Evolutionary conservation across 2,329 filamentous ascomycete species (phyloP).

Genomic region (Fonsecaea monophora): DNA sequence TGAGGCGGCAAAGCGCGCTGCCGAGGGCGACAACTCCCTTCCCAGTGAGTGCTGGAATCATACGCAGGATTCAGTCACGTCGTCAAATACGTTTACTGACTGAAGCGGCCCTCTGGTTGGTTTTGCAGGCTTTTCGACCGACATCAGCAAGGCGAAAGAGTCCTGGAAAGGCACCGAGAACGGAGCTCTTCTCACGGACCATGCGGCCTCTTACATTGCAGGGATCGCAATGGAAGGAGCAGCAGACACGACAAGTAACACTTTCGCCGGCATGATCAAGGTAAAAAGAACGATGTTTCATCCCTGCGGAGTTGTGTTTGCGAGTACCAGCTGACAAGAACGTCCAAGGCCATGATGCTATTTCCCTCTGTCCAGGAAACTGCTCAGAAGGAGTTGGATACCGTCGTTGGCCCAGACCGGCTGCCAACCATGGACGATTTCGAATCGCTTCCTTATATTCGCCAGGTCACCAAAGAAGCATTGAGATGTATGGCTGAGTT

Average conservation of each 20-base stretch:
- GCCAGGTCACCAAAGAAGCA: slow-evolving; percentile 63
- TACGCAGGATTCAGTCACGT: too few relatives aligned
- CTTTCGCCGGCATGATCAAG: slow-evolving; percentile 55
- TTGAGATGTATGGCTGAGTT: slow-evolving; percentile 52
- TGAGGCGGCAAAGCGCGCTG: slow-evolving; percentile 1
- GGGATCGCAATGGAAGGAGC: slow-evolving; percentile 52
- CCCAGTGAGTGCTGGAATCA: not conserved
- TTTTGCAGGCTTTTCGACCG: not conserved
- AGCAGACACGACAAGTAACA: slow-evolving; percentile 58
- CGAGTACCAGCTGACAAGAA: not conserved
- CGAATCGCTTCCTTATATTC: slow-evolving; percentile 59
- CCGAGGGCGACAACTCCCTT: not conserved
- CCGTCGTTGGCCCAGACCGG: slow-evolving; percentile 52
- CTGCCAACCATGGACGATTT: slow-evolving; percentile 59
- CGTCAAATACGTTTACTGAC: too few relatives aligned
- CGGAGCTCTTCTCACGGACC: slow-evolving; percentile 27
- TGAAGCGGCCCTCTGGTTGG: too few relatives aligned
- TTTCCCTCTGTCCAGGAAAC: slow-evolving; percentile 55
- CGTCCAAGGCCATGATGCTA: slow-evolving; percentile 54
- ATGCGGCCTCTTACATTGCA: slow-evolving; percentile 40
- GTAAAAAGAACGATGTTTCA: not conserved
- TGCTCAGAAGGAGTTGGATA: slow-evolving; percentile 58
- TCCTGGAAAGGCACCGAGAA: slow-evolving; percentile 31
- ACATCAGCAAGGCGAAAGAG: slow-evolving; percentile 25
- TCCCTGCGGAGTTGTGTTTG: not conserved